Conservation (phyloP, 2,329 filamentous ascomycete genomes). For the Hirsutella rhossiliensis region DNA sequence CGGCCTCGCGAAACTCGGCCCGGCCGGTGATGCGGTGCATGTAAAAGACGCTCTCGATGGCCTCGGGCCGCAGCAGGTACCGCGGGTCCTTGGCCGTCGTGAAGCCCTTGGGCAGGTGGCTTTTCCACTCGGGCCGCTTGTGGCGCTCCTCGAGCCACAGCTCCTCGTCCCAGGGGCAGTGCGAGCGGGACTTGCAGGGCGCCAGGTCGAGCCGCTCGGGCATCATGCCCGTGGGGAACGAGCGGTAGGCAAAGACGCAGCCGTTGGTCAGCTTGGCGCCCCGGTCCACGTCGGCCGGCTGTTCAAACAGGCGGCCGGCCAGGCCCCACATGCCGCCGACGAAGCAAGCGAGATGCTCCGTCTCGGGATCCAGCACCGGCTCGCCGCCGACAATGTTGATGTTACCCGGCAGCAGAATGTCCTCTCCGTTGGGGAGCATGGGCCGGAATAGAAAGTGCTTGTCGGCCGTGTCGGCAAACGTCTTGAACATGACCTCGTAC, state of each 20-base stretch:
- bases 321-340: slow-evolving; percentile 38
- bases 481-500: slow-evolving; percentile 45
- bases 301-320: slow-evolving; percentile 30
- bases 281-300: slow-evolving; percentile 26
- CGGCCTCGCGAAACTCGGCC: slow-evolving; percentile 48
- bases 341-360: slow-evolving; percentile 38
- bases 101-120: slow-evolving; percentile 38
- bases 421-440: slow-evolving; percentile 38
- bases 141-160: slow-evolving; percentile 42
- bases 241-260: slow-evolving; percentile 38
- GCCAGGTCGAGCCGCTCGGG: slow-evolving; percentile 34
- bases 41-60: slow-evolving; percentile 70
- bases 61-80: slow-evolving; percentile 62
- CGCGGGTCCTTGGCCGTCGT: slow-evolving; percentile 38
- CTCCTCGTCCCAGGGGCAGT: slow-evolving; percentile 19
- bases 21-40: slow-evolving; percentile 63
- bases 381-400: slow-evolving; percentile 12
- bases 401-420: slow-evolving; percentile 41
- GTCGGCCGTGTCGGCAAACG: slow-evolving; percentile 41
- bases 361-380: slow-evolving; percentile 16
- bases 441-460: slow-evolving; percentile 51
- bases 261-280: slow-evolving; percentile 35
- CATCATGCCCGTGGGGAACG: slow-evolving; percentile 37
- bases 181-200: slow-evolving; percentile 22
- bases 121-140: slow-evolving; percentile 6